Percentiles rank a stretch among this genome's conserved stretches.
Conservation (phyloP, 2,329 filamentous ascomycete genomes). For the Botryotinia calthae region DNA sequence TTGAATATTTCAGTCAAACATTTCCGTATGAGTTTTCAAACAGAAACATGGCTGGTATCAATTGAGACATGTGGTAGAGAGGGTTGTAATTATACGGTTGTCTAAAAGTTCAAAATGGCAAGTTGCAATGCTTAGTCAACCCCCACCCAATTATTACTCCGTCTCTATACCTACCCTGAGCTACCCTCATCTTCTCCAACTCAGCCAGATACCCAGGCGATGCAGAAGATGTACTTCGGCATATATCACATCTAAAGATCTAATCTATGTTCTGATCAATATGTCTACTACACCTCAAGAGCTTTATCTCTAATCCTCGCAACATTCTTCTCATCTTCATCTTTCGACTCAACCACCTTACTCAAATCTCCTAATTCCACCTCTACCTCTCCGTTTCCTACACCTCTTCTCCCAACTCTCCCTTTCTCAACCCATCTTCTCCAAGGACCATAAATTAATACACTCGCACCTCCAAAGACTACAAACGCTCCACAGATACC, state of each 20-base stretch:
- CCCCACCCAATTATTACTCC: background rate
- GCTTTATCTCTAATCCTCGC: background rate
- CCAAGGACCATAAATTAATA: slow-evolving; percentile 81
- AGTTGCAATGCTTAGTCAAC: background rate
- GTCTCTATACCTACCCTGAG: background rate
- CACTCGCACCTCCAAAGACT: slow-evolving; percentile 59
- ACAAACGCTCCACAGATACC: slow-evolving; percentile 84
- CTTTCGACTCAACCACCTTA: background rate
- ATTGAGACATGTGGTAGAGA: background rate
- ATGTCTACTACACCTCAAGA: background rate
- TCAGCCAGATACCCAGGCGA: background rate
- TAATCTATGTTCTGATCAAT: background rate
- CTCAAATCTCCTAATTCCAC: background rate
- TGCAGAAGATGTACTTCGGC: background rate
- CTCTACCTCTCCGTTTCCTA: background rate
- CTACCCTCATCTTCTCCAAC: background rate
- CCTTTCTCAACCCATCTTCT: slow-evolving; percentile 51
- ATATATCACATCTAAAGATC: background rate
- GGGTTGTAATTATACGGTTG: background rate
- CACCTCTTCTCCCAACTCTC: background rate
- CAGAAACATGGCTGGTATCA: background rate
- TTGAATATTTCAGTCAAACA: background rate
- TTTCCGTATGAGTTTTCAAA: background rate
- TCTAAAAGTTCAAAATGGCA: background rate
- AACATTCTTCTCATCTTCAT: background rate